phyloP scores from a whole-genome alignment of 2,329 filamentous ascomycete genomes.

The Sporothrix phasma region DNA sequence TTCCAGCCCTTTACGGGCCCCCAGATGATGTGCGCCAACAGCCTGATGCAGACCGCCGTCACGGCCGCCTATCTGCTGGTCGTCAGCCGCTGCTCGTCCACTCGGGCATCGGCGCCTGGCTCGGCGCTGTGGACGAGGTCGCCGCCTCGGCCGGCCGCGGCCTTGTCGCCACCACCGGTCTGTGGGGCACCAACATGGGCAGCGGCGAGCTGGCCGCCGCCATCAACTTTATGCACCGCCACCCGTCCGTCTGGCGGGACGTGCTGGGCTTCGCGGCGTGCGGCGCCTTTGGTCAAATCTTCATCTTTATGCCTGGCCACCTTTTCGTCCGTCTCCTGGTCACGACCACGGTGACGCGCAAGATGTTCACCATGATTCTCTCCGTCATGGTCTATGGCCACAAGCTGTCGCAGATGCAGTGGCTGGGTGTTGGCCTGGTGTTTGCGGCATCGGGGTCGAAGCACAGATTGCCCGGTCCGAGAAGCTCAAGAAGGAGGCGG shows the following conservation, averaged over 20 bases:
- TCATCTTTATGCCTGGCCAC: slow-evolving; percentile 94
- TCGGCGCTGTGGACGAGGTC: slow-evolving; percentile 59
- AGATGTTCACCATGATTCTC: slow-evolving; percentile 98
- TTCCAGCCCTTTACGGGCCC: slow-evolving; percentile 79
- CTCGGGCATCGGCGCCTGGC: slow-evolving; percentile 52
- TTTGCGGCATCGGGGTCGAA: slow-evolving; percentile 92
- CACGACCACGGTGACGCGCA: slow-evolving; percentile 92
- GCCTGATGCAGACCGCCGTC: slow-evolving; percentile 71
- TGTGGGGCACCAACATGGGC: slow-evolving; percentile 30
- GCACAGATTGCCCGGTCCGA: slow-evolving; percentile 69
- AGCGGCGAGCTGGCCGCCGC: slow-evolving; percentile 75
- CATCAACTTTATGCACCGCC: slow-evolving; percentile 64
- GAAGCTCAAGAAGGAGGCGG: slow-evolving; percentile 64
- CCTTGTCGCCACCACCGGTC: background rate
- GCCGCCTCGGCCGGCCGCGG: slow-evolving; percentile 32
- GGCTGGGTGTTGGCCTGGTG: slow-evolving; percentile 82
- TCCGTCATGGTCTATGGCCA: slow-evolving; percentile 94
- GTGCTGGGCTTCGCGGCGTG: slow-evolving; percentile 84
- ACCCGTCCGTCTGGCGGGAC: slow-evolving; percentile 77
- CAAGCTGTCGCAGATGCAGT: slow-evolving; percentile 76
- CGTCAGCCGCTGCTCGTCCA: slow-evolving; percentile 65
- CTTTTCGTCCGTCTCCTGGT: slow-evolving; percentile 89
- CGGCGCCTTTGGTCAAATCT: slow-evolving; percentile 88
- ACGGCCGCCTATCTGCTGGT: slow-evolving; percentile 67
- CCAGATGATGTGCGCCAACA: slow-evolving; percentile 99